Evolutionary conservation across 1,284 basidiomycete species (phyloP).

Genomic region (Hemileia vastatrix): DNA sequence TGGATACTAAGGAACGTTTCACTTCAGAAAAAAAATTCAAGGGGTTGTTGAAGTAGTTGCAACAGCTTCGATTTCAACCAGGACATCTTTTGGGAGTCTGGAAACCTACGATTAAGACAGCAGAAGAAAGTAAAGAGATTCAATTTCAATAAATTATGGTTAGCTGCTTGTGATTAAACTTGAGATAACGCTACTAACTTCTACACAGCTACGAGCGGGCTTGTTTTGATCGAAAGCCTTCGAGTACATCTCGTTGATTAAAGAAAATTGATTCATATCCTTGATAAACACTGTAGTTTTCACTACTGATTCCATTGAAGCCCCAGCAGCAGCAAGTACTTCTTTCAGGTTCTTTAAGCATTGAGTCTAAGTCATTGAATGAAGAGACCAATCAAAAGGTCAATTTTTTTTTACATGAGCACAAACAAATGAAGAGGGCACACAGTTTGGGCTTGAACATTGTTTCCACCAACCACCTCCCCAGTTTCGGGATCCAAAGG

Average conservation of each 20-base stretch:
- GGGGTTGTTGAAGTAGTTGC: no score
- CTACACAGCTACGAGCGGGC: conserved; percentile 81
- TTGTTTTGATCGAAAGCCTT: conserved; percentile 70
- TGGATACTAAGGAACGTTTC: no score
- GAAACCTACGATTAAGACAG: conserved; percentile 53
- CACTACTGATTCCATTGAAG: conserved; percentile 63
- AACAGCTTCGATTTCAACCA: conserved; percentile 87
- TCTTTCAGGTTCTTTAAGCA: conserved; percentile 75
- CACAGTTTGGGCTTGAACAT: conserved; percentile 69
- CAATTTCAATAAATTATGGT: no score
- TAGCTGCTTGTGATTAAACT: background rate
- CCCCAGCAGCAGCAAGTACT: conserved; percentile 71
- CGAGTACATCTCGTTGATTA: conserved; percentile 58
- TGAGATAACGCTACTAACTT: conserved; percentile 37
- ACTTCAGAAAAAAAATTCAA: no score
- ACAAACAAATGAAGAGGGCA: conserved; percentile 29
- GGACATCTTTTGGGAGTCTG: conserved; percentile 62
- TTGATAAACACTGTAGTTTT: conserved; percentile 91
- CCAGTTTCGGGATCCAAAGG: conserved; percentile 68
- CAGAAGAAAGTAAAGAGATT: no score
- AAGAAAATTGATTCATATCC: conserved; percentile 77
- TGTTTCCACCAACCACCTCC: conserved; percentile 60
- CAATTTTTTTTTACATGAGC: background rate
- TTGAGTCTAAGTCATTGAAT: conserved; percentile 50
- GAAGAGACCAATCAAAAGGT: background rate